phyloP scores from a whole-genome alignment of 805 yeast species.

The Nakazawaea ambrosiae region DNA sequence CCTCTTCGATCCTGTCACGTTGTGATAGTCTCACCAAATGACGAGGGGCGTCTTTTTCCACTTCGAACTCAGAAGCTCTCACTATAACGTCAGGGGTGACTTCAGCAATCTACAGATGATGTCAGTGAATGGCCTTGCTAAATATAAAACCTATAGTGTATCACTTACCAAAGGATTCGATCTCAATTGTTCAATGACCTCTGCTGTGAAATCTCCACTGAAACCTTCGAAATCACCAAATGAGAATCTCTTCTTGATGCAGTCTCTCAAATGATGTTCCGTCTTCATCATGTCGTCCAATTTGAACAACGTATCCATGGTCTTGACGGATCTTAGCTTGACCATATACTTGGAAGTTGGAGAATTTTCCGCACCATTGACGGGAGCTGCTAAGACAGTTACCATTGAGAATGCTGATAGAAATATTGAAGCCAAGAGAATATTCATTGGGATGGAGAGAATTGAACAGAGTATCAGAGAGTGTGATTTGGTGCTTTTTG shows the following conservation, averaged over 20 bases:
- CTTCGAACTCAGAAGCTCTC: conserved; percentile 42
- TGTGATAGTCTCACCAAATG: conserved; percentile 64
- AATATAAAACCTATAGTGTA: not conserved
- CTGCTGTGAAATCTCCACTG: conserved; percentile 51
- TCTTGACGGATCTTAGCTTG: conserved; percentile 7
- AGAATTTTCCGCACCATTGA: not conserved
- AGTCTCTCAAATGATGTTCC: conserved; percentile 36
- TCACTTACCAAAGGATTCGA: conserved; percentile 41
- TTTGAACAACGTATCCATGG: conserved; percentile 9
- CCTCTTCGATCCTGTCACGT: conserved; percentile 21
- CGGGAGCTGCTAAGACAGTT: not conserved
- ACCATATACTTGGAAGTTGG: conserved; percentile 7
- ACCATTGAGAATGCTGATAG: no score
- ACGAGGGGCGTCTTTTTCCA: conserved; percentile 35
- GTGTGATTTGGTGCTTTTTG: no score
- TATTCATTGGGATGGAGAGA: no score
- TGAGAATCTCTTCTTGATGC: conserved; percentile 45
- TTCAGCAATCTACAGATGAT: conserved; percentile 38
- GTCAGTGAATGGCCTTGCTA: not conserved
- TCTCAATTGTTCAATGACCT: conserved; percentile 38
- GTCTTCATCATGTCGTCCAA: conserved; percentile 13
- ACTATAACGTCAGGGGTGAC: conserved; percentile 62
- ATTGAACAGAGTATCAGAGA: no score
- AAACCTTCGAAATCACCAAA: conserved; percentile 71
- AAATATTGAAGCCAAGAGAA: no score